These are phyloP conservation scores for Centella asiatica DNA, from an alignment of 129 eudicot species.

Conservation along the genomic window DNA sequence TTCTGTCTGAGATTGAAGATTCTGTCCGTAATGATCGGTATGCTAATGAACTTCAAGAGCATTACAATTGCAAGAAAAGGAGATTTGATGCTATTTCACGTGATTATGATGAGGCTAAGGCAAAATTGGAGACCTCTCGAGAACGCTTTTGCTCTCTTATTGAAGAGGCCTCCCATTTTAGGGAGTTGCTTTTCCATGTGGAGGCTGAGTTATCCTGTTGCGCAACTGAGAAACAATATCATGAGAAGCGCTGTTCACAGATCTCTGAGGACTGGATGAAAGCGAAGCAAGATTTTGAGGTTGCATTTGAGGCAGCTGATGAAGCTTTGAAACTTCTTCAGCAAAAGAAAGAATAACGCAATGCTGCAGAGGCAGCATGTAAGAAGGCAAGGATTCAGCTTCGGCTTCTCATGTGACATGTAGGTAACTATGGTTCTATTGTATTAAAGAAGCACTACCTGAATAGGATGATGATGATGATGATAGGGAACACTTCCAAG, in stretches of 20 bases:
- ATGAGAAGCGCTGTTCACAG: constrained; percentile 3
- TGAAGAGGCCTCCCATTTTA: constrained; percentile 8
- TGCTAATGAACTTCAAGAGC: constrained; percentile 1
- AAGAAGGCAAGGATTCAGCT: constrained; percentile 16
- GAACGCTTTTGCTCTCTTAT: neutral
- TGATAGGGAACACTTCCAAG: too few relatives aligned
- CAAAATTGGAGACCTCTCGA: neutral
- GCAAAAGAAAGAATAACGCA: constrained; percentile 9
- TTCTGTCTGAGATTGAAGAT: constrained; percentile 15
- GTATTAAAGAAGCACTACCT: too few relatives aligned
- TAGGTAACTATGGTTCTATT: neutral
- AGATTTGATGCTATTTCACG: constrained; percentile 14
- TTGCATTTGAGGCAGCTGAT: constrained; percentile 16
- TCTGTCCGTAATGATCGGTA: constrained; percentile 8
- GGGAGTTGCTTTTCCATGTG: constrained; percentile 7
- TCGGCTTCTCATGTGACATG: neutral
- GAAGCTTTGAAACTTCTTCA: constrained; percentile 8
- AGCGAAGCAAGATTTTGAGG: constrained; percentile 6
- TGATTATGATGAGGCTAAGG: constrained; percentile 5
- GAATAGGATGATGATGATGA: too few relatives aligned
- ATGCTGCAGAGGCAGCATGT: constrained; percentile 27
- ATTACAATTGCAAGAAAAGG: neutral
- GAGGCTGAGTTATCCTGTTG: constrained; percentile 12
- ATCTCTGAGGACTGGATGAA: constrained; percentile 7
- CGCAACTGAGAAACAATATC: constrained; percentile 10